Evolutionary conservation across 192 early-diverging fungal species (phyloP).

Genomic region (Coemansia guatemalensis): DNA sequence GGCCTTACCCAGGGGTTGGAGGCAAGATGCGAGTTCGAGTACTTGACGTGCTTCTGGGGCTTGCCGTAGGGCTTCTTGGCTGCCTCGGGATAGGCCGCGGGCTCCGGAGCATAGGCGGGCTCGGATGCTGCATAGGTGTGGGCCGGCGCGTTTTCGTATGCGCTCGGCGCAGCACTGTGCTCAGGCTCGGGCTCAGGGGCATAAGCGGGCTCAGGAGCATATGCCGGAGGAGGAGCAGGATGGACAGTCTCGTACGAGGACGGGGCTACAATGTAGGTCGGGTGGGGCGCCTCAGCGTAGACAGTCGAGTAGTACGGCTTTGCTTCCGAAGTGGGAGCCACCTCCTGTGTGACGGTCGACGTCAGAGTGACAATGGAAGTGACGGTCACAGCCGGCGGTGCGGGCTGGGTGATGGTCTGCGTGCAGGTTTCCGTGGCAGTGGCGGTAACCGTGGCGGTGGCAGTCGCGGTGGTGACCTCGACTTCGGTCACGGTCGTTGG

Average conservation of each 20-base stretch:
- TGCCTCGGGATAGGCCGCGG: background rate
- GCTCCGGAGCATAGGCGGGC: constrained; percentile 2
- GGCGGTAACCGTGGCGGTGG: constrained; percentile 11
- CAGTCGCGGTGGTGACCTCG: constrained; percentile 8
- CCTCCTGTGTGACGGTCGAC: constrained; percentile 15
- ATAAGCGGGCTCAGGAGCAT: constrained; percentile 4
- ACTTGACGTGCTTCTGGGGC: background rate
- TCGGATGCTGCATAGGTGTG: background rate
- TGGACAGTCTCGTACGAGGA: constrained; percentile 7
- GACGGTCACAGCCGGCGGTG: constrained; percentile 39
- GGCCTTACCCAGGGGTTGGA: constrained; percentile 5
- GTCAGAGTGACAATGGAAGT: constrained; percentile 31
- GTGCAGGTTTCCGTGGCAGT: constrained; percentile 21
- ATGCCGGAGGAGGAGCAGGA: constrained; percentile 8
- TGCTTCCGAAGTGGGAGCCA: constrained; percentile 16
- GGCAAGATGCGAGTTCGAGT: background rate
- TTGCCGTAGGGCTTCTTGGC: constrained; percentile 8
- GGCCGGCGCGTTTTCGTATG: too few relatives aligned
- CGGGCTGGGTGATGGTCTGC: constrained; percentile 31
- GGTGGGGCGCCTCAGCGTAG: constrained; percentile 1
- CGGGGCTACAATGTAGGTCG: constrained; percentile 3
- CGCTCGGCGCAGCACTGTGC: too few relatives aligned
- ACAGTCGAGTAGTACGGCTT: background rate
- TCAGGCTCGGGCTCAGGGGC: background rate
- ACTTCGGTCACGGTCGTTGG: constrained; percentile 16